Conservation (phyloP, 1,139 yeast species). For the Geotrichum klebahnii region DNA sequence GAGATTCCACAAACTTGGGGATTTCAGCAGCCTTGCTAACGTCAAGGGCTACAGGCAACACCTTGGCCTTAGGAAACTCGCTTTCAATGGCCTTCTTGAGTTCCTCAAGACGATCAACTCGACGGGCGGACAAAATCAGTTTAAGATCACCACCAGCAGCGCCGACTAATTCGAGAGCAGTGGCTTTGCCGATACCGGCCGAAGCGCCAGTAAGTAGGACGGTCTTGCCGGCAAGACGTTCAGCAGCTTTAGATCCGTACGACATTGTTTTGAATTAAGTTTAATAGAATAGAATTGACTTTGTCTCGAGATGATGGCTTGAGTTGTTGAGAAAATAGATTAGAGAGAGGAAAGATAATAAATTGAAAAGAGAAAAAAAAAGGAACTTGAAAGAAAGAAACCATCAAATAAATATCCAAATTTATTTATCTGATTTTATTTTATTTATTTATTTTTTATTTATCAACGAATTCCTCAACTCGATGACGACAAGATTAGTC, state of each 20-base stretch:
- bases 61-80: constrained; percentile 45
- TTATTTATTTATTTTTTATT: too few relatives aligned
- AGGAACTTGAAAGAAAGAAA: too few relatives aligned
- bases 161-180: constrained; percentile 66
- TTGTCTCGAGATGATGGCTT: too few relatives aligned
- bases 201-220: constrained; percentile 72
- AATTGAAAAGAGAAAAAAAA: too few relatives aligned
- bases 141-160: constrained; percentile 65
- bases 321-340: too few relatives aligned
- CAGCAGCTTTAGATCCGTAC: constrained; percentile 55
- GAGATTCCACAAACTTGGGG: constrained; percentile 47
- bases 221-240: constrained; percentile 57
- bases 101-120: constrained; percentile 47
- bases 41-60: constrained; percentile 55
- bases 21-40: constrained; percentile 49
- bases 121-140: constrained; percentile 65
- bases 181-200: constrained; percentile 74
- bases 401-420: too few relatives aligned
- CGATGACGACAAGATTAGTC: too few relatives aligned
- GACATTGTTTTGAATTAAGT: constrained; percentile 34
- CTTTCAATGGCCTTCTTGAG: constrained; percentile 46
- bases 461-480: too few relatives aligned
- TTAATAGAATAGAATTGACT: too few relatives aligned
- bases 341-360: too few relatives aligned
- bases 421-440: too few relatives aligned